A percentile compares a stretch with the other conserved stretches of the same genome.
phyloP scores from a whole-genome alignment of 2,329 filamentous ascomycete species.

The Aspergillus tubingensis region DNA sequence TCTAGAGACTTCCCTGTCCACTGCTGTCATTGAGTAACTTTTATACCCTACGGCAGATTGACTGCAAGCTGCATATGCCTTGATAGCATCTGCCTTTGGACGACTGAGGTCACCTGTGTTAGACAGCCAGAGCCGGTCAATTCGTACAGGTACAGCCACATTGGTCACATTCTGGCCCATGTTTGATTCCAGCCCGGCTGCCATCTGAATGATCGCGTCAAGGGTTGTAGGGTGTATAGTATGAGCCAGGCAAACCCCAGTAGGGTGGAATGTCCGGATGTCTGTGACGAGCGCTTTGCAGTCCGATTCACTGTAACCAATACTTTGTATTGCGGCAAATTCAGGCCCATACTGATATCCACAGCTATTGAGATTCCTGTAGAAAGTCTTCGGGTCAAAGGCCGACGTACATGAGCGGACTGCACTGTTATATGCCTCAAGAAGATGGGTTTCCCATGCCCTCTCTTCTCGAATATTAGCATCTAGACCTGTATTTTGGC shows the following conservation, averaged over 20 bases:
- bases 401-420: not conserved
- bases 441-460: not conserved
- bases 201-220: conserved; percentile 11
- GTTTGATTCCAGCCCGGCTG: conserved; percentile 2
- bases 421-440: not conserved
- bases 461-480: not conserved
- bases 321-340: not conserved
- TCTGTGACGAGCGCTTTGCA: not conserved
- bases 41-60: not conserved
- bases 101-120: conserved; percentile 1
- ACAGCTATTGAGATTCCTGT: not conserved
- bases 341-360: conserved; percentile 9
- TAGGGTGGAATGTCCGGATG: not conserved
- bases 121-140: conserved; percentile 8
- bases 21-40: not conserved
- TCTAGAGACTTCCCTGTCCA: not conserved
- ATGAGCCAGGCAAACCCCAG: not conserved
- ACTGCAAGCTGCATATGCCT: not conserved
- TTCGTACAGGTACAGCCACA: conserved; percentile 1
- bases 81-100: not conserved
- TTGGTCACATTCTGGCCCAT: not conserved
- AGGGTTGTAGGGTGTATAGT: conserved; percentile 14
- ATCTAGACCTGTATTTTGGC: not conserved
- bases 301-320: not conserved
- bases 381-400: not conserved